Percentiles rank a stretch among this genome's conserved stretches.
Conservation (phyloP, 306 rosid species). For the Calophaca sinica region DNA sequence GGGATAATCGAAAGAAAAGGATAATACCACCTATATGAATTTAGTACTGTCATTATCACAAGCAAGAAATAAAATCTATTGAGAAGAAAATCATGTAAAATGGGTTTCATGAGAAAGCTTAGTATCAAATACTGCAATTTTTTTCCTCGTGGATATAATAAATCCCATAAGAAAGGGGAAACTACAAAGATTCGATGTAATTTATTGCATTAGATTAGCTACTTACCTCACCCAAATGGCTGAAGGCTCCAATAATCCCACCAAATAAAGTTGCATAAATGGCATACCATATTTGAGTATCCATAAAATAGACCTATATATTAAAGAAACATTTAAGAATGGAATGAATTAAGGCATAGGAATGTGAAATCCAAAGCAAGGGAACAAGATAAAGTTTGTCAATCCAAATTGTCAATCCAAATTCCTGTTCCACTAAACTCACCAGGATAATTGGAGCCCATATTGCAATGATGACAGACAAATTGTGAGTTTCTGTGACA, state of each 20-base stretch:
- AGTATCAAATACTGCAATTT: constrained; percentile 14
- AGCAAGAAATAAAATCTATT: constrained; percentile 20
- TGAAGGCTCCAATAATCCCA: constrained; percentile 94
- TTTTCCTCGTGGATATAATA: neutral
- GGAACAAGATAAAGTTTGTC: constrained; percentile 35
- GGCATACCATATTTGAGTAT: constrained; percentile 98
- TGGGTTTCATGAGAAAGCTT: constrained; percentile 2
- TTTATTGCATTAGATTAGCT: constrained; percentile 19
- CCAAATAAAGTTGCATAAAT: constrained; percentile 92
- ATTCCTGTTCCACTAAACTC: constrained; percentile 49
- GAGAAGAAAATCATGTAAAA: constrained; percentile 9
- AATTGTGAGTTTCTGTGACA: constrained; percentile 69
- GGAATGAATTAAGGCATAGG: constrained; percentile 25
- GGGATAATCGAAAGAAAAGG: constrained; percentile 41
- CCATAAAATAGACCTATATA: constrained; percentile 93
- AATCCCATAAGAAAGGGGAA: neutral
- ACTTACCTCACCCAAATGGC: constrained; percentile 99
- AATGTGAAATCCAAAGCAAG: constrained; percentile 37
- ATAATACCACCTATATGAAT: constrained; percentile 23
- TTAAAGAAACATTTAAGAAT: constrained; percentile 42
- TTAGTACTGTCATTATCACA: constrained; percentile 25
- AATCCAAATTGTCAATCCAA: constrained; percentile 29
- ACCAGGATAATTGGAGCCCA: constrained; percentile 98
- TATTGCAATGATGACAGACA: constrained; percentile 72
- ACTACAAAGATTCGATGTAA: constrained; percentile 28